Conservation (phyloP, 352 stramenopile species). For the Pythium myriotylum region DNA sequence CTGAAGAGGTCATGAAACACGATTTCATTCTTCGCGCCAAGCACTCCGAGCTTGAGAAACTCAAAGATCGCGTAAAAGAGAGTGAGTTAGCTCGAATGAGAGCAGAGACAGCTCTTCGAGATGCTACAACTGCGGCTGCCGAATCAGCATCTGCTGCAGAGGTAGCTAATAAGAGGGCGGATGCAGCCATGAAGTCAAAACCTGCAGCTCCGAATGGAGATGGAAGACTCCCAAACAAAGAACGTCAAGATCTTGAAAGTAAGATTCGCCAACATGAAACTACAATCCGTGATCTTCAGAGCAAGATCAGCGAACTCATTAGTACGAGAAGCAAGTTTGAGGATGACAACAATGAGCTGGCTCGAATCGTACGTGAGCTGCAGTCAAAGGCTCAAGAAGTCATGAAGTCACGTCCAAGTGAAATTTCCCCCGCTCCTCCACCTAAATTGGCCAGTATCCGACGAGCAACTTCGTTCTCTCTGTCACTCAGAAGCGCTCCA, state of each 20-base stretch:
- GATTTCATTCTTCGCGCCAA: conserved; percentile 58
- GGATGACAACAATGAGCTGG: conserved; percentile 57
- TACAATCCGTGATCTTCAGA: conserved; percentile 34
- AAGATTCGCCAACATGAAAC: conserved; percentile 41
- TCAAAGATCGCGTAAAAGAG: conserved; percentile 52
- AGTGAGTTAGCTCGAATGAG: conserved; percentile 41
- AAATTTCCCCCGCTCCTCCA: background rate
- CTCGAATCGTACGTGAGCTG: conserved; percentile 48
- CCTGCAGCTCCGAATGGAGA: conserved; percentile 12
- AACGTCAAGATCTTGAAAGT: conserved; percentile 44
- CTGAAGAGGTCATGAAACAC: conserved; percentile 65
- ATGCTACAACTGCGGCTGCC: conserved; percentile 31
- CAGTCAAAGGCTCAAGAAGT: conserved; percentile 40
- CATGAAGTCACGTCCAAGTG: conserved; percentile 14
- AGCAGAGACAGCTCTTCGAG: conserved; percentile 36
- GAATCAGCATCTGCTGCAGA: conserved; percentile 31
- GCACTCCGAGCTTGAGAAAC: conserved; percentile 48
- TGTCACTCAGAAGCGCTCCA: conserved; percentile 28
- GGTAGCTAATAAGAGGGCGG: conserved; percentile 25
- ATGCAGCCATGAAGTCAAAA: conserved; percentile 11
- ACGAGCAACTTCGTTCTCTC: conserved; percentile 39
- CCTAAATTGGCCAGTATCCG: conserved; percentile 18
- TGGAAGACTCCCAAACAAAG: conserved; percentile 29
- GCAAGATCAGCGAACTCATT: conserved; percentile 23
- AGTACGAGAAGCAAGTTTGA: conserved; percentile 43